A percentile compares a stretch with the other conserved stretches of the same genome.
phyloP scores from a whole-genome alignment of 2,329 filamentous ascomycete genomes.

The Zymoseptoria tritici region DNA sequence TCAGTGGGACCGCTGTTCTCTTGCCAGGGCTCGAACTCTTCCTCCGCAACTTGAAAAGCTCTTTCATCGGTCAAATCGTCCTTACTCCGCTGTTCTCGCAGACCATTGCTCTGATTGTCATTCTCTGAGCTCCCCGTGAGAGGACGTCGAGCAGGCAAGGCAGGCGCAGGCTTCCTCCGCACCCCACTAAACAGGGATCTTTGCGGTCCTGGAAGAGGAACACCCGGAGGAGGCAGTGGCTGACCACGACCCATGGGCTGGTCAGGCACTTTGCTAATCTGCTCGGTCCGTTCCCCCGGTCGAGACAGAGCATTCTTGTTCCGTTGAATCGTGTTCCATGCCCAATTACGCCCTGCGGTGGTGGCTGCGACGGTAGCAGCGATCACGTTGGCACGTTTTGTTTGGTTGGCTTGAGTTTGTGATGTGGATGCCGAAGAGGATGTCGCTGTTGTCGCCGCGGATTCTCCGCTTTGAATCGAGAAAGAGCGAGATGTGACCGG shows the following conservation, averaged over 20 bases:
- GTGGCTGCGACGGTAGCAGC: slow-evolving; percentile 29
- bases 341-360: slow-evolving; percentile 26
- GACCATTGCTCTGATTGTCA: neutral
- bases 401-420: slow-evolving; percentile 2
- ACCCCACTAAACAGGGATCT: slow-evolving; percentile 14
- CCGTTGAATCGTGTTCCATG: slow-evolving; percentile 25
- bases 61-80: neutral
- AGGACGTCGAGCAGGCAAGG: neutral
- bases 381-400: slow-evolving; percentile 23
- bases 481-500: slow-evolving; percentile 7
- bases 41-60: slow-evolving; percentile 1
- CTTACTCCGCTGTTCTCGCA: neutral
- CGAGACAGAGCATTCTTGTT: slow-evolving; percentile 9
- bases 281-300: slow-evolving; percentile 36
- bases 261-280: neutral
- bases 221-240: slow-evolving; percentile 73
- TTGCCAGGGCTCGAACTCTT: slow-evolving; percentile 17
- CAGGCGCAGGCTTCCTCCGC: slow-evolving; percentile 13
- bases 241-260: slow-evolving; percentile 75
- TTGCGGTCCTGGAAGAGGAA: slow-evolving; percentile 56
- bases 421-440: slow-evolving; percentile 5
- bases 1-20: slow-evolving; percentile 12
- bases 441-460: slow-evolving; percentile 6
- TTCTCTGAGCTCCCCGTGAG: neutral
- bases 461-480: slow-evolving; percentile 13